Base-by-base conservation (phyloP, 1,139 yeast genomes). In the Nakaseomyces uthaithaninus region DNA sequence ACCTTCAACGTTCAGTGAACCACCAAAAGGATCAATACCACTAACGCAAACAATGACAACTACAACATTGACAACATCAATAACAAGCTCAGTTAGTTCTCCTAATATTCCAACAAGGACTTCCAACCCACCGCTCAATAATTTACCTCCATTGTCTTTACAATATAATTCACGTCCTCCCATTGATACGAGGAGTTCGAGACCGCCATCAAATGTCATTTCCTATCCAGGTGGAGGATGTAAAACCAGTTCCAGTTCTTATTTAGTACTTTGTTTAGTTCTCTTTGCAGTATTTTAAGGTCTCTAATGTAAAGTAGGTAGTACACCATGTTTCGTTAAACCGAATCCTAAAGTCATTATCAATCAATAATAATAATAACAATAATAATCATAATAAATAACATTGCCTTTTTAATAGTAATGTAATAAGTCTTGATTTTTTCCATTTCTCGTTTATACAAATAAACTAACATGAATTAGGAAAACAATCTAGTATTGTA, bases 111-210 rank as follows among this genome's bases (percentile, higher is more conserved):
- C 12, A 20, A 22, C 26, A 31, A 17, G n/a, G 14, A 6, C 37
- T n/a, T 12, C 27, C 10, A 20, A 8, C 10, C 27, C 37, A 7
- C 17, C 36, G 6, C 6, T 9, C 14, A 28, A 11, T 9, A 22
- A 8, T 20, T 12, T 33, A 12, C 27, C 36, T 24, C 23, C 38
- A 20, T 27, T 28, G 9, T 28, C 33, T n/a, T 11, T 28, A 17
- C 33, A 28, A 28, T 6, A 10, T 17, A 28, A 17, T 17, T 28
- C 33, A 28, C n/a, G 20, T 7, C 33, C 33, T 8, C 33, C 33
- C 10, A 28, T 28, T 9, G 33, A 28, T 16, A 28, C 33, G 4
- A 28, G 33, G 22, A 28, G 33, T 28, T 8, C 22, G 2, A 28
- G 22, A 16, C 20, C 33, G 10, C 20, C 33, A 17, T 12, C 33